Base-by-base conservation (phyloP, 192 early-diverging fungal species). In the Entomortierella beljakovae region DNA sequence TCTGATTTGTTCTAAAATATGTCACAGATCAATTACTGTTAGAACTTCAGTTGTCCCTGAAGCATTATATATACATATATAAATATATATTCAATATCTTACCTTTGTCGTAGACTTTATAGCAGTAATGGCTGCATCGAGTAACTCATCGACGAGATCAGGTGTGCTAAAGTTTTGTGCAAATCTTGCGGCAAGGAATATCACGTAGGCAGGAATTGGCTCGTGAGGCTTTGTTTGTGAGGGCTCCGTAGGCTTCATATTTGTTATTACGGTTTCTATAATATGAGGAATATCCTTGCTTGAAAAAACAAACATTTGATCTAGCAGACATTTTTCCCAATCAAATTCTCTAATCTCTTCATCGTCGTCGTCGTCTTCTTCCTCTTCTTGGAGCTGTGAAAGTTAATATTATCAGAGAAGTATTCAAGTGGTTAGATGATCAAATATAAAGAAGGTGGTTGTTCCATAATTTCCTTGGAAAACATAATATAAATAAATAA, bases 271-370 rank as follows among this genome's bases (percentile, higher is more conserved):
- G 0, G 88, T 86, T 51, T 92, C 70, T 42, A 98, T 84, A 38
- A 97, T 90, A 63, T 86, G 86, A 10, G 88, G 82, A 46, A 95
- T 83, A 6, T 89, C 88, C 22, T 85, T 84, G 51, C 84, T 85
- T 33, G 91, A 90, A 84, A 97, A 95, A 10, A 97, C 96, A 82
- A 95, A 92, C 97, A 99, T 99, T 70, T 99, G 95, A 80, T 95
- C 92, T 7, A 88, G 89, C 56, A 86, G 81, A 75, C 95, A 94
- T 11, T 70, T 84, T 49, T 92, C 87, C 95, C 94, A 98, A 64
- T 91, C 84, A 80, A 94, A 95, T 49, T 83, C 83, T 5, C 72
- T 73, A 34, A 61, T 61, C 26, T 68, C 65, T 1, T 63, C 65
- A 10, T 49, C 53, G 2, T 48, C 38, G 4, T 38, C 37, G 42